phyloP scores from a whole-genome alignment of 2,329 filamentous ascomycete genomes.

The Knufia petricola region DNA sequence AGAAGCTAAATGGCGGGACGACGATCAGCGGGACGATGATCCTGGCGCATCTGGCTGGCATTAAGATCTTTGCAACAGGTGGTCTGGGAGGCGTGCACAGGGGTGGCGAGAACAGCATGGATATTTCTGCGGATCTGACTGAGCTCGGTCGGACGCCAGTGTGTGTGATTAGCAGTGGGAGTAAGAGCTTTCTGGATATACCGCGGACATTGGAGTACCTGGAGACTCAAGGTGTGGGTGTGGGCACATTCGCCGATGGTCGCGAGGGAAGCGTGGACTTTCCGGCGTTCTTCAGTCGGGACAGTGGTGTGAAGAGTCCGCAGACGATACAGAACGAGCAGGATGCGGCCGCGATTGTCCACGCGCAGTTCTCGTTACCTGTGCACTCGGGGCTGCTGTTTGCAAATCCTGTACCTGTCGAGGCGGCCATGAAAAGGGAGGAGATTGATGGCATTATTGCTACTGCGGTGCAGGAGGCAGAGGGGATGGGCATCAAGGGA shows the following conservation, averaged over 20 bases:
- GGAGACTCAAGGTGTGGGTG: conserved; percentile 62
- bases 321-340: conserved; percentile 61
- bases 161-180: conserved; percentile 79
- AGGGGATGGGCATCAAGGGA: conserved; percentile 57
- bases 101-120: conserved; percentile 75
- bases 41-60: conserved; percentile 74
- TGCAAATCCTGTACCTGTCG: conserved; percentile 73
- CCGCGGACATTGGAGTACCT: conserved; percentile 75
- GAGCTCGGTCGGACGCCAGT: conserved; percentile 85
- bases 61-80: conserved; percentile 87
- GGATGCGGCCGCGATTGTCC: conserved; percentile 82
- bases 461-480: conserved; percentile 56
- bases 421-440: conserved; percentile 57
- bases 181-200: conserved; percentile 94
- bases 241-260: conserved; percentile 83
- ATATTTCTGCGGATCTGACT: conserved; percentile 89
- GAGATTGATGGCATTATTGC: conserved; percentile 63
- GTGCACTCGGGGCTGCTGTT: conserved; percentile 75
- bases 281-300: conserved; percentile 83
- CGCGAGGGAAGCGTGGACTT: conserved; percentile 61
- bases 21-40: conserved; percentile 92
- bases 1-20: conserved; percentile 73
- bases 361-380: conserved; percentile 62
- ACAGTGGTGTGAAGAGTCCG: conserved; percentile 75
- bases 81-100: conserved; percentile 91